Conservation (phyloP, 2,329 filamentous ascomycete species). For the Chalaropsis thielavioides region DNA sequence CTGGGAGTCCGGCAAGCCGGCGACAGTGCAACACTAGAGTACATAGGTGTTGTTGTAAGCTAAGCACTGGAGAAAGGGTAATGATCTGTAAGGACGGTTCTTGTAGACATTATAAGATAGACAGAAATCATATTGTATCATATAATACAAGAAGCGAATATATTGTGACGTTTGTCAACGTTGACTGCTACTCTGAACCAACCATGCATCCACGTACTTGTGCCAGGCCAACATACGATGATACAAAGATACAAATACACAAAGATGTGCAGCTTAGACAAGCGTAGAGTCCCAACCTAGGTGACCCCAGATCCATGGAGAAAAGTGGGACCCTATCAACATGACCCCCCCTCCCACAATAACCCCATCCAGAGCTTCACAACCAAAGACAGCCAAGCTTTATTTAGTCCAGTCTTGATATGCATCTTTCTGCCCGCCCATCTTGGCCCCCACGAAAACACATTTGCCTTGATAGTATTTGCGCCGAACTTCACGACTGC, state of each 20-base stretch:
- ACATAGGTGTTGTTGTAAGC: neutral
- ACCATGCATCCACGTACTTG: too few relatives aligned
- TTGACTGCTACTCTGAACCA: neutral
- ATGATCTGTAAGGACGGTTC: neutral
- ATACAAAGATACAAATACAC: neutral
- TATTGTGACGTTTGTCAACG: neutral
- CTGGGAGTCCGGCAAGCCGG: slow-evolving; percentile 65
- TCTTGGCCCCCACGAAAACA: too few relatives aligned
- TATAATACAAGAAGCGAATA: neutral
- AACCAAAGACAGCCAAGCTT: neutral
- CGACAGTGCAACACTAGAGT: slow-evolving; percentile 37
- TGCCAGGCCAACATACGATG: neutral
- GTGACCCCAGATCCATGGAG: neutral
- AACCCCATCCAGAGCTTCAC: neutral
- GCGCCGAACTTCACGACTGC: too few relatives aligned
- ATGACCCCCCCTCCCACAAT: neutral
- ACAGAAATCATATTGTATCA: neutral
- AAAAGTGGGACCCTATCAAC: neutral
- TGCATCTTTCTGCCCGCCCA: neutral
- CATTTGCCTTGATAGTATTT: too few relatives aligned
- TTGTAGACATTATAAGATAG: neutral
- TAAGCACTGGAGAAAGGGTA: neutral
- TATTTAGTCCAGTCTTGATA: neutral
- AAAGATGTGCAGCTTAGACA: neutral
- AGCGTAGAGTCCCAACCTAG: neutral